These are phyloP conservation scores for Lodderomyces orthopsilosis DNA, from an alignment of 1,139 yeast species.

Conservation along the genomic window DNA sequence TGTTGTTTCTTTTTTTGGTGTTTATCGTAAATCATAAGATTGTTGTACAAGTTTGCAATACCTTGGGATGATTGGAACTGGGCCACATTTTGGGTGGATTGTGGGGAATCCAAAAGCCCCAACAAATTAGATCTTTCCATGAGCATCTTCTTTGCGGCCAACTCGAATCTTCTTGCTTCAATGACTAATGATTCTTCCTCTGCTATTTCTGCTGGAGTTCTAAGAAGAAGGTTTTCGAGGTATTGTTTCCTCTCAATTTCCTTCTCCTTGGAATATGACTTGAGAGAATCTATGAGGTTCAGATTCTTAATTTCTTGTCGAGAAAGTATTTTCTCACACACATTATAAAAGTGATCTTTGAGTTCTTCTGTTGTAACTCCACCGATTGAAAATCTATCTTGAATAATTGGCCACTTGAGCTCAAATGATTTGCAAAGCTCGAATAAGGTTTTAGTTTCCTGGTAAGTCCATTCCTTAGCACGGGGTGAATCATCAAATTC, in stretches of 20 bases:
- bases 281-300: slow-evolving; percentile 46
- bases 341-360: slow-evolving; percentile 72
- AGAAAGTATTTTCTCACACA: slow-evolving; percentile 36
- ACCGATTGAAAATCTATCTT: slow-evolving; percentile 61
- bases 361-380: slow-evolving; percentile 66
- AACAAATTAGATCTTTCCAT: slow-evolving; percentile 78
- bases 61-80: slow-evolving; percentile 90
- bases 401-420: slow-evolving; percentile 81
- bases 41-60: slow-evolving; percentile 77
- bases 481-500: slow-evolving; percentile 9
- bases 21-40: slow-evolving; percentile 76
- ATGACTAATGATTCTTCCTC: slow-evolving; percentile 93
- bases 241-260: slow-evolving; percentile 82
- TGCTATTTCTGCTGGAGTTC: slow-evolving; percentile 96
- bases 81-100: slow-evolving; percentile 67
- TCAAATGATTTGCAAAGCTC: slow-evolving; percentile 72
- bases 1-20: slow-evolving; percentile 45
- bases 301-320: slow-evolving; percentile 50
- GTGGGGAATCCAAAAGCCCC: slow-evolving; percentile 84
- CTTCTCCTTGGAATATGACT: slow-evolving; percentile 58
- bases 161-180: slow-evolving; percentile 89
- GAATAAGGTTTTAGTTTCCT: slow-evolving; percentile 76
- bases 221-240: slow-evolving; percentile 66
- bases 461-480: slow-evolving; percentile 56
- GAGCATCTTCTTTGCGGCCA: slow-evolving; percentile 88